Evolutionary conservation across 2,329 filamentous ascomycete genomes (phyloP), one percentile per base, ranked within the genome.

Genomic region (Thermomyces lanuginosus): DNA sequence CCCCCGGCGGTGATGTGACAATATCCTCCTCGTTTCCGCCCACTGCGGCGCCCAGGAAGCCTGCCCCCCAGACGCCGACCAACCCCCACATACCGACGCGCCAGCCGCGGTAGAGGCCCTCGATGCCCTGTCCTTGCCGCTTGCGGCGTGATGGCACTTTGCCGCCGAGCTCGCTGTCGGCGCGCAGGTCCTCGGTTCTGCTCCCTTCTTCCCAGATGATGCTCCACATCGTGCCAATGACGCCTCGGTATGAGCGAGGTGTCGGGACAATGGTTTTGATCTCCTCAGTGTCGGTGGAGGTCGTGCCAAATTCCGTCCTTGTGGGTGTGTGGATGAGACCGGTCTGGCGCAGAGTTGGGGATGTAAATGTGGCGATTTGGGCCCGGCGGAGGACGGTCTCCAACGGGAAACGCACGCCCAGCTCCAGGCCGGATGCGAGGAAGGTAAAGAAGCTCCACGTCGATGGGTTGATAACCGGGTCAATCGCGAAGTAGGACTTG

Each of bases 381-480:
- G 81, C 86, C 33, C 89, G 72, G 24, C 89, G 75, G 5, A 95
- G 66, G 9, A 92, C 78, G 1, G 86, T 95, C 55, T 98, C 89
- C 4, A 95, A 62, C 0, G 89, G 89, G 8, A 95, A 69, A 44
- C 86, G 84, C 38, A 92, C 54, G 42, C 89, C 78, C 16, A 95
- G 68, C 25, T 92, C 84, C 2, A 72, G 64, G 1, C 75, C 73
- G 2, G 80, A 83, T 8, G 80, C 72, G 38, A 80, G 63, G 54
- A 95, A 92, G 28, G 80, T 80, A 44, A 73, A 72, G 23, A 92
- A 48, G 11, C 76, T 81, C 61, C 91, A 95, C 8, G 78, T 69
- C 22, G 73, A 72, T 0, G 89, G 84, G 4, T 81, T 82, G 16
- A 76, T 58, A 30, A 89, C 67, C 13, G 78, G 79, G 49, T 92